These are phyloP conservation scores for Coniochaeta prunicola DNA, from an alignment of 2,329 filamentous ascomycete species.

Conservation along the genomic window DNA sequence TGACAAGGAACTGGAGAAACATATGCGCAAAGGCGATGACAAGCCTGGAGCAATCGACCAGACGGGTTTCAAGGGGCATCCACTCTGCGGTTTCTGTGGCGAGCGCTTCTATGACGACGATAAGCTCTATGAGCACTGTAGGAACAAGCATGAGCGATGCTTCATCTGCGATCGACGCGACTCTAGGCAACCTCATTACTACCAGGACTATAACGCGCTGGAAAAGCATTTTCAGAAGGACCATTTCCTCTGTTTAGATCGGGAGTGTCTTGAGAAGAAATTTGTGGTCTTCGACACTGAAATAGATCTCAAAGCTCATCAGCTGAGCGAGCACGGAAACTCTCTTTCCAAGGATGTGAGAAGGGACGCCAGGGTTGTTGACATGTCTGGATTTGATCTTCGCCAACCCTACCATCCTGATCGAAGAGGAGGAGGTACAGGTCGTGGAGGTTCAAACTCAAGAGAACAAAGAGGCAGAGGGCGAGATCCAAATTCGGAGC, in stretches of 20 bases:
- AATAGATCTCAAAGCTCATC: conserved; percentile 90
- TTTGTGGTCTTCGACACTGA: conserved; percentile 95
- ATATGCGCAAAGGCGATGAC: conserved; percentile 88
- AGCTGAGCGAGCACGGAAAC: conserved; percentile 74
- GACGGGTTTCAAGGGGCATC: conserved; percentile 93
- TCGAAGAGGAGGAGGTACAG: conserved; percentile 34
- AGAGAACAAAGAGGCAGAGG: conserved; percentile 51
- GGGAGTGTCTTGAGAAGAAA: conserved; percentile 91
- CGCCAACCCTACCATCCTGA: conserved; percentile 64
- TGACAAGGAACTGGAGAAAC: conserved; percentile 69
- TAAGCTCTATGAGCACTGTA: conserved; percentile 88
- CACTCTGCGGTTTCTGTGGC: conserved; percentile 87
- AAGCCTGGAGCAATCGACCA: conserved; percentile 84
- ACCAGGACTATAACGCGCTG: conserved; percentile 76
- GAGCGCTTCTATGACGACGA: conserved; percentile 93
- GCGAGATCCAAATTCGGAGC: conserved; percentile 80
- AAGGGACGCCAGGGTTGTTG: conserved; percentile 75
- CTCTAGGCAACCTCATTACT: conserved; percentile 77
- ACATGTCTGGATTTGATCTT: conserved; percentile 80
- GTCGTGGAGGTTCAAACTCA: conserved; percentile 23
- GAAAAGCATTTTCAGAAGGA: conserved; percentile 82
- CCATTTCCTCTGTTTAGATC: conserved; percentile 78
- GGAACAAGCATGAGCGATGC: conserved; percentile 89
- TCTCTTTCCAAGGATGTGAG: conserved; percentile 75
- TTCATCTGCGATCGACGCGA: conserved; percentile 79